A percentile compares a stretch with the other conserved stretches of the same genome.
These are phyloP conservation scores for Dioscorea dumetorum DNA, from an alignment of 106 monocot species.

Conservation along the genomic window DNA sequence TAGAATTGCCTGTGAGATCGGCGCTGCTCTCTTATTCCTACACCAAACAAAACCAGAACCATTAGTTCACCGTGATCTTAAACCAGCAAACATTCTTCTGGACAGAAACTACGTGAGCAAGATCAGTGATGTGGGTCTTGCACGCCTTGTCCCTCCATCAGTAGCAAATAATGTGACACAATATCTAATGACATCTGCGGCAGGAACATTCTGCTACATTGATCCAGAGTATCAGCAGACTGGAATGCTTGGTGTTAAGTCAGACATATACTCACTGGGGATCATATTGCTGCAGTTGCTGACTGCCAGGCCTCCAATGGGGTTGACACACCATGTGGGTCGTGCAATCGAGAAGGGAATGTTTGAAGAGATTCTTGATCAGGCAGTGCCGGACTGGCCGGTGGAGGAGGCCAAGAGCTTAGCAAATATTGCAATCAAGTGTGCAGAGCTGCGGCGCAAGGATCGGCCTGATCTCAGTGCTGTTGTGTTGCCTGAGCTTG, in stretches of 20 bases:
- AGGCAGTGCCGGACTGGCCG: conserved; percentile 38
- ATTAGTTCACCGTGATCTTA: conserved; percentile 54
- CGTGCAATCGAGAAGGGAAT: conserved; percentile 36
- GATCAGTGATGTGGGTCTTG: conserved; percentile 48
- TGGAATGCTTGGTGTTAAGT: conserved; percentile 62
- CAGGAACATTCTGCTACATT: conserved; percentile 63
- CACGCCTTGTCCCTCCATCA: conserved; percentile 42
- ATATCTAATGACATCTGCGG: conserved; percentile 48
- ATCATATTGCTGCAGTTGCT: conserved; percentile 54
- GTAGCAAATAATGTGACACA: conserved; percentile 46
- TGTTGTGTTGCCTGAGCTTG: conserved; percentile 36
- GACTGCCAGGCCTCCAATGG: conserved; percentile 52
- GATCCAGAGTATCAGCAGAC: conserved; percentile 70
- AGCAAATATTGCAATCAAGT: conserved; percentile 29
- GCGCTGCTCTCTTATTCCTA: conserved; percentile 38
- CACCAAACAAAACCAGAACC: conserved; percentile 63
- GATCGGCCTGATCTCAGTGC: conserved; percentile 43
- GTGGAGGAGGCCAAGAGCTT: conserved; percentile 20
- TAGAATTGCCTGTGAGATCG: conserved; percentile 48
- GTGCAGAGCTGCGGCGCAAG: conserved; percentile 30
- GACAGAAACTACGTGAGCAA: conserved; percentile 51
- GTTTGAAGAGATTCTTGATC: conserved; percentile 33
- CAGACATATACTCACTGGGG: conserved; percentile 55
- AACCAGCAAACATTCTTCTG: conserved; percentile 53
- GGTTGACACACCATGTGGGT: conserved; percentile 29